These are phyloP conservation scores for Cicer arietinum DNA, from an alignment of 306 rosid species.

Conservation along the genomic window DNA sequence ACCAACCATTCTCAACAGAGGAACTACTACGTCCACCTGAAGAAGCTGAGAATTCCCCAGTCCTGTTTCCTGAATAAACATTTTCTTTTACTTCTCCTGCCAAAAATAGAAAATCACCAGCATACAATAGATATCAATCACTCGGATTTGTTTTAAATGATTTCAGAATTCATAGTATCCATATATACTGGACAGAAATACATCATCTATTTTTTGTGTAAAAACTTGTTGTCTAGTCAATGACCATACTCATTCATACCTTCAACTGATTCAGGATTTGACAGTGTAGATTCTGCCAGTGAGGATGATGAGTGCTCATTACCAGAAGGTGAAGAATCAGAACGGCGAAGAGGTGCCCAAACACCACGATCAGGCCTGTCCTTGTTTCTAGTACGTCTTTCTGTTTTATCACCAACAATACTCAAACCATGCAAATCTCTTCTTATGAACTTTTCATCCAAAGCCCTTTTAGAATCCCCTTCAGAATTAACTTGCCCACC, in stretches of 20 bases:
- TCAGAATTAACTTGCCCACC: slow-evolving; percentile 56
- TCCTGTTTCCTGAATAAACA: slow-evolving; percentile 53
- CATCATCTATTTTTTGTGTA: slow-evolving; percentile 25
- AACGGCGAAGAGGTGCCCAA: slow-evolving; percentile 93
- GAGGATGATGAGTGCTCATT: slow-evolving; percentile 59
- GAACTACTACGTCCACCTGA: slow-evolving; percentile 59
- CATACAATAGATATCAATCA: slow-evolving; percentile 37
- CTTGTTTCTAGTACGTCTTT: slow-evolving; percentile 84
- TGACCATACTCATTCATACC: slow-evolving; percentile 50
- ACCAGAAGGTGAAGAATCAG: slow-evolving; percentile 64
- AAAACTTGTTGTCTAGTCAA: slow-evolving; percentile 28
- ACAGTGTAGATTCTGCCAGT: slow-evolving; percentile 51
- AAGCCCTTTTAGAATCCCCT: slow-evolving; percentile 65
- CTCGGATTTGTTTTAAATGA: slow-evolving; percentile 34
- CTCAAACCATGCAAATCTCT: slow-evolving; percentile 62
- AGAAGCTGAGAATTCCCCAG: slow-evolving; percentile 57
- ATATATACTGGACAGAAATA: slow-evolving; percentile 11
- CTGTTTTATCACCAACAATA: slow-evolving; percentile 67
- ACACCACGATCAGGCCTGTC: slow-evolving; percentile 99
- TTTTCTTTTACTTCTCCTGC: slow-evolving; percentile 61
- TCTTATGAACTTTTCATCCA: slow-evolving; percentile 62
- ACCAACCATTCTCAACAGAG: slow-evolving; percentile 65
- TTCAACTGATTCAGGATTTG: slow-evolving; percentile 65
- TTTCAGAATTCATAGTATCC: slow-evolving; percentile 15
- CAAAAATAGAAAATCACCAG: slow-evolving; percentile 41